Evolutionary conservation across 257 asterid species (phyloP), one percentile per base, ranked within the genome.

Genomic region (Plantago major): DNA sequence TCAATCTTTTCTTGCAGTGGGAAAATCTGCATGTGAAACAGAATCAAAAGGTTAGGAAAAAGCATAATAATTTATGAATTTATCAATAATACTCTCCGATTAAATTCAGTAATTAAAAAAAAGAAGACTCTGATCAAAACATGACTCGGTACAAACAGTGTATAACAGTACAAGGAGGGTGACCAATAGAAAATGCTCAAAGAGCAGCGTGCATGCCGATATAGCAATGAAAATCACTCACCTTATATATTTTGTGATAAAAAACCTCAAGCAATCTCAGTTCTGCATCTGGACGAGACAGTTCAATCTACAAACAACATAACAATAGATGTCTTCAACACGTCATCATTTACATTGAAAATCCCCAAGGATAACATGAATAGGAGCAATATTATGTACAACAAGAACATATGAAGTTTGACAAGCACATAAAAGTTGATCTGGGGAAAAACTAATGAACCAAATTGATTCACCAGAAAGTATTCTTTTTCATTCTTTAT

Each of bases 191-290:
- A 50, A 47, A 60, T 22, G 40, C 16, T 58, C 18, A 55, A 2
- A 11, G 22, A 37, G 33, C 18, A 33, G 8, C 40, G 8, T 33
- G 8, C 40, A 33, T 33, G 40, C 6, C 8, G 6, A 12, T 45
- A 50, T 67, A 53, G 46, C 46, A 67, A 22, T 58, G 50, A 46
- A 63, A 22, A 50, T 42, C 47, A 11, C 49, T 40, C 76, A 88
- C 96, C 89, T 88, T 88, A 58, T 85, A 85, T 50, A 88, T 85
- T 80, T 88, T 88, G 67, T 85, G 88, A 69, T 81, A 83, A 69
- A 88, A 88, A 68, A 88, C 95, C 82, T 85, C 95, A 58, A 85
- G 80, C 76, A 88, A 68, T 72, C 96, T 83, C 70, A 88, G 73
- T 72, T 88, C 96, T 45, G 96, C 86, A 79, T 78, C 75, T 5